A percentile compares a stretch with the other conserved stretches of the same genome.
Conservation (phyloP, 257 asterid genomes). For the Solanum pimpinellifolium region DNA sequence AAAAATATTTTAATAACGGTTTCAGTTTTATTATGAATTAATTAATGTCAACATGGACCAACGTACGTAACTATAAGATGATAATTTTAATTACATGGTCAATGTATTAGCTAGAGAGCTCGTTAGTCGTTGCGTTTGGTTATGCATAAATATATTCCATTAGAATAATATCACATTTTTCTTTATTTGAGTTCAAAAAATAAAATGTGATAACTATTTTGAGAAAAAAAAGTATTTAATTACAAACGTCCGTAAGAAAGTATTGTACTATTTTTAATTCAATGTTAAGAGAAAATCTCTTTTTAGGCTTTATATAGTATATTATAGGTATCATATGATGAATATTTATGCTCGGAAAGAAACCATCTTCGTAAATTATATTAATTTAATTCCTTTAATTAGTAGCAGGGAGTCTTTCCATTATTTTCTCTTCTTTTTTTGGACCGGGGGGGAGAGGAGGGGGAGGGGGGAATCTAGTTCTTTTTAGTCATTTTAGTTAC, state of each 20-base stretch:
- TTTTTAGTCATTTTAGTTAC: too few species aligned
- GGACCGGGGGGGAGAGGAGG: rapidly evolving
- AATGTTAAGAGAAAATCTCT: neutral
- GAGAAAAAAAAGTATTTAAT: neutral
- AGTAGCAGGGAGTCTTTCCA: neutral
- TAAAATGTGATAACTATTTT: neutral
- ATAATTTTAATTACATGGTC: neutral
- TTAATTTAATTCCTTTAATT: too few species aligned
- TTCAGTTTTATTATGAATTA: neutral
- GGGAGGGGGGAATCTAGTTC: neutral
- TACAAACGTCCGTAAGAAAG: neutral
- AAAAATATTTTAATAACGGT: neutral
- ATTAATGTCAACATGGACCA: neutral
- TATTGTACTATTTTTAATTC: too few species aligned
- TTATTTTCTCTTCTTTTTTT: too few species aligned
- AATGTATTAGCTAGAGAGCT: neutral
- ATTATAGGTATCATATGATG: neutral
- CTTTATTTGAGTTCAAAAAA: neutral
- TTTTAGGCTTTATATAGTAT: too few species aligned
- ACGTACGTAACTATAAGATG: neutral
- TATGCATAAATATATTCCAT: neutral
- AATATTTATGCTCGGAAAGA: neutral
- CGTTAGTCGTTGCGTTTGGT: neutral
- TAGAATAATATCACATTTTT: neutral
- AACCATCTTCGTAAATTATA: too few species aligned